A percentile compares a stretch with the other conserved stretches of the same genome.
These are phyloP conservation scores for Trichocladium antarcticum DNA, from an alignment of 495 filamentous ascomycete genomes.

Conservation along the genomic window DNA sequence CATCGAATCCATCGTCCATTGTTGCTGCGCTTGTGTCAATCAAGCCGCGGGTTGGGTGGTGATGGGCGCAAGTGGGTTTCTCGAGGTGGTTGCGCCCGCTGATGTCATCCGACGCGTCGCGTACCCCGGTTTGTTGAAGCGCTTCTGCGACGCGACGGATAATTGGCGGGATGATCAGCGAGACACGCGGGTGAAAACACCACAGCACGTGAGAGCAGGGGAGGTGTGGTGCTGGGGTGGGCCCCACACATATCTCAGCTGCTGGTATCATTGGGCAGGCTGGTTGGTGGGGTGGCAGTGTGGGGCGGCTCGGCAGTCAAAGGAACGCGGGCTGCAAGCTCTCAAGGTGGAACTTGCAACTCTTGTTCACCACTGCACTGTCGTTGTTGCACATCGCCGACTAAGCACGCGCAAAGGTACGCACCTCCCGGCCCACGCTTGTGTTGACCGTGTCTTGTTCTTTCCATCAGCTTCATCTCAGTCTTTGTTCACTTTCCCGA, in stretches of 20 bases:
- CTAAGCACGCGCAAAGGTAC: neutral
- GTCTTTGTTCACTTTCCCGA: too few species aligned
- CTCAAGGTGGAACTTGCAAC: neutral
- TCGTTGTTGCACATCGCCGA: neutral
- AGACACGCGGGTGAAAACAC: constrained; percentile 11
- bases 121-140: neutral
- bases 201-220: constrained; percentile 11
- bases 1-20: constrained; percentile 36
- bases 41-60: too few species aligned
- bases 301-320: too few species aligned
- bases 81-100: too few species aligned
- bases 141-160: constrained; percentile 5
- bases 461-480: neutral
- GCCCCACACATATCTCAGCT: neutral
- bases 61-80: too few species aligned
- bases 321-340: too few species aligned
- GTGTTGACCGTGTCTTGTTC: neutral
- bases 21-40: neutral
- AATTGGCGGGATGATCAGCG: too few species aligned
- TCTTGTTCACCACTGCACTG: neutral
- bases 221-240: too few species aligned
- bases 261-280: neutral
- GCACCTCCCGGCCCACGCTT: neutral
- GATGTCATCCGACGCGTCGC: too few species aligned
- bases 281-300: neutral